Conservation (phyloP, 306 rosid genomes). For the Datisca glomerata region DNA sequence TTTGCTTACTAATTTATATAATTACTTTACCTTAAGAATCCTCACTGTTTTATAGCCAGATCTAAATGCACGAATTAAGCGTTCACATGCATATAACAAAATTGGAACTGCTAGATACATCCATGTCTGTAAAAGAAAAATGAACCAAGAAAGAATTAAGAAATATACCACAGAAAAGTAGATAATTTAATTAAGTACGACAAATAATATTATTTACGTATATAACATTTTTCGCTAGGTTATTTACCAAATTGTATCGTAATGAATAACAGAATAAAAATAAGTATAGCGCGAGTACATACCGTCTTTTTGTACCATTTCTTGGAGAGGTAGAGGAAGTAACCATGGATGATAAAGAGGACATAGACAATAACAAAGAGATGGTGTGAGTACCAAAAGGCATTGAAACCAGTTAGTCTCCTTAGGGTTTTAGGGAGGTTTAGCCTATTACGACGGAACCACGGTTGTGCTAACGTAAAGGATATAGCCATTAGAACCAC, state of each 20-base stretch:
- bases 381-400: constrained; percentile 96
- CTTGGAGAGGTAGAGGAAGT: constrained; percentile 66
- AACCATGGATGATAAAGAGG: constrained; percentile 65
- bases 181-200: too few species aligned
- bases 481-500: constrained; percentile 80
- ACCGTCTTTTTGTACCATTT: constrained; percentile 85
- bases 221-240: too few species aligned
- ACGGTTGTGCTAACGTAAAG: constrained; percentile 67
- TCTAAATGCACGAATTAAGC: constrained; percentile 76
- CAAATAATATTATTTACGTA: too few species aligned
- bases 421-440: constrained; percentile 57
- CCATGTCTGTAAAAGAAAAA: constrained; percentile 65
- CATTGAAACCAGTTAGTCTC: constrained; percentile 75
- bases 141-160: neutral
- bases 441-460: constrained; percentile 57
- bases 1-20: too few species aligned
- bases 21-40: constrained; percentile 69
- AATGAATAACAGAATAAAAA: too few species aligned
- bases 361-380: constrained; percentile 70
- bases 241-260: too few species aligned
- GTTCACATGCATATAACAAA: constrained; percentile 56
- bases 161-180: too few species aligned
- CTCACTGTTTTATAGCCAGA: constrained; percentile 56
- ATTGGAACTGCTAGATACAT: constrained; percentile 82
- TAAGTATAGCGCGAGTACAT: too few species aligned